phyloP scores from a whole-genome alignment of 202 grass and related monocot genomes.

The Tripidium arundinaceum region DNA sequence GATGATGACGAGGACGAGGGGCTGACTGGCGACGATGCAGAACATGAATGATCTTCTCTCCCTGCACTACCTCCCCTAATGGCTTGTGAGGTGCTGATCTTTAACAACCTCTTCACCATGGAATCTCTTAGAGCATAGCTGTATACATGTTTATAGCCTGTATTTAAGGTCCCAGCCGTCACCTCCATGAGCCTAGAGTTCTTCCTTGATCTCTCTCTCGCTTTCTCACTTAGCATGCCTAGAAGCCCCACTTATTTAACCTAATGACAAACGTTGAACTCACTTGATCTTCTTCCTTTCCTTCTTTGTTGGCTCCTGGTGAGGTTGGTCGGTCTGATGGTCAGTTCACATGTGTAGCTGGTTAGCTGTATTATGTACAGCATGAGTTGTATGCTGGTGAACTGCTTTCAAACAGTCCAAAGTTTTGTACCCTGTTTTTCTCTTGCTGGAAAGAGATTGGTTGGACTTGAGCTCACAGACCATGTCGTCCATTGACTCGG shows the following conservation, averaged over 20 bases:
- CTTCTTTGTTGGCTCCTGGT: constrained; percentile 6
- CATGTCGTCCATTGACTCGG: neutral
- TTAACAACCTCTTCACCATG: constrained; percentile 36
- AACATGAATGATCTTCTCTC: constrained; percentile 33
- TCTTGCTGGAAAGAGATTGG: constrained; percentile 19
- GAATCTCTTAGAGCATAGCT: constrained; percentile 51
- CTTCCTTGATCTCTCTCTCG: neutral
- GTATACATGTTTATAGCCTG: constrained; percentile 69
- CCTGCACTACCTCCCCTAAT: constrained; percentile 36
- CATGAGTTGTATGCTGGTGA: constrained; percentile 33
- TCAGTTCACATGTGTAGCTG: constrained; percentile 19
- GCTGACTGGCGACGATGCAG: constrained; percentile 32
- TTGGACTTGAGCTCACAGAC: constrained; percentile 14
- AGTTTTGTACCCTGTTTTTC: constrained; percentile 37
- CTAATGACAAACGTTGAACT: constrained; percentile 36
- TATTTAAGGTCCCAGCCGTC: constrained; percentile 38
- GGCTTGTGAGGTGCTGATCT: constrained; percentile 39
- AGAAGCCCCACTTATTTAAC: constrained; percentile 27
- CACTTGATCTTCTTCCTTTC: neutral
- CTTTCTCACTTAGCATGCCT: constrained; percentile 15
- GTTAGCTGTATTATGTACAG: constrained; percentile 35
- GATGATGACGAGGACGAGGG: constrained; percentile 26
- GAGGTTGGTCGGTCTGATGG: constrained; percentile 20
- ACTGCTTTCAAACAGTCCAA: constrained; percentile 31
- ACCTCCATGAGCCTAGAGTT: constrained; percentile 36